phyloP scores from a whole-genome alignment of 1,139 yeast species.

The Candida sp. region DNA sequence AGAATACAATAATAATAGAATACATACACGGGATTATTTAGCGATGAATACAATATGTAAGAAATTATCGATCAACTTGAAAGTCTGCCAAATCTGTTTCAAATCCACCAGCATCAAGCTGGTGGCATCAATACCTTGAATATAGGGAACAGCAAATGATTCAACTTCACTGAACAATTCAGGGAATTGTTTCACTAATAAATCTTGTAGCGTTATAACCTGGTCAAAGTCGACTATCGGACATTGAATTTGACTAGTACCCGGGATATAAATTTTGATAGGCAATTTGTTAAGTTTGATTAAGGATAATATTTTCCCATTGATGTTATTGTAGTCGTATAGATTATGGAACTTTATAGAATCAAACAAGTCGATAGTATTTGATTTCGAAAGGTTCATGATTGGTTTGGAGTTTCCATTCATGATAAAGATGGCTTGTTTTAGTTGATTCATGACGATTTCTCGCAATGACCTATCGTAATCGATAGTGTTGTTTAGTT shows the following conservation, averaged over 20 bases:
- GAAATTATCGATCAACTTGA: slow-evolving; percentile 73
- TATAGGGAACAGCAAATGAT: slow-evolving; percentile 43
- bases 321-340: slow-evolving; percentile 16
- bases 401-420: slow-evolving; percentile 73
- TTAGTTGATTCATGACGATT: slow-evolving; percentile 71
- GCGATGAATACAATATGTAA: slow-evolving; percentile 53
- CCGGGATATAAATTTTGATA: slow-evolving; percentile 53
- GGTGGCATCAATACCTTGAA: slow-evolving; percentile 65
- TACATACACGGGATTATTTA: slow-evolving; percentile 3
- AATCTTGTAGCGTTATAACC: slow-evolving; percentile 33
- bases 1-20: slow-evolving; percentile 1
- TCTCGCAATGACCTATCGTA: slow-evolving; percentile 36
- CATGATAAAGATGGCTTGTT: slow-evolving; percentile 72
- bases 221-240: slow-evolving; percentile 26
- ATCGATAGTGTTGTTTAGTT: slow-evolving; percentile 12
- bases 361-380: slow-evolving; percentile 55
- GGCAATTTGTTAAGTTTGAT: slow-evolving; percentile 47
- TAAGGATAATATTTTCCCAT: slow-evolving; percentile 31
- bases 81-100: slow-evolving; percentile 48
- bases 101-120: slow-evolving; percentile 31
- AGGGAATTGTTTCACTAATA: slow-evolving; percentile 40
- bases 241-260: slow-evolving; percentile 43
- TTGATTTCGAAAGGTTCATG: slow-evolving; percentile 66
- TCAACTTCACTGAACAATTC: slow-evolving; percentile 26
- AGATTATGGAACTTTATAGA: slow-evolving; percentile 40